Evolutionary conservation across 2,329 filamentous ascomycete species (phyloP).

Genomic region (Rutstroemia sp.): DNA sequence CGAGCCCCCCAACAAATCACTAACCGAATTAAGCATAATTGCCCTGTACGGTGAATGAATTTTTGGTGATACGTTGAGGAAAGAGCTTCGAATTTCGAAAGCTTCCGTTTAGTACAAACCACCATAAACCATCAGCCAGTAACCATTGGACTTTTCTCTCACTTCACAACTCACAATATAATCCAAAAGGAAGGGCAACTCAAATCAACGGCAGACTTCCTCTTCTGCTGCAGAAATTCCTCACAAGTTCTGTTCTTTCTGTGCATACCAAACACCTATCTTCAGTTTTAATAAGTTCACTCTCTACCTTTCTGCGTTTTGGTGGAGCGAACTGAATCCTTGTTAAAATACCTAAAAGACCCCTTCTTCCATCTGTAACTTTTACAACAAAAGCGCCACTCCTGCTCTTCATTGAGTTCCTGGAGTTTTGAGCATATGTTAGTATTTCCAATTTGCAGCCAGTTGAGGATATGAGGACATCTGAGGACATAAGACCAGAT

Average conservation of each 20-base stretch:
- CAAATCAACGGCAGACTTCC: background rate
- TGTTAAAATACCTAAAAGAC: conserved; percentile 1
- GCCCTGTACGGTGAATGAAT: conserved; percentile 6
- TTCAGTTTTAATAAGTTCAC: background rate
- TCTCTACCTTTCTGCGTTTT: conserved; percentile 11
- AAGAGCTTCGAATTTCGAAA: background rate
- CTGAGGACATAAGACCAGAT: background rate
- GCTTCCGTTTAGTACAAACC: background rate
- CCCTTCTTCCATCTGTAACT: conserved; percentile 2
- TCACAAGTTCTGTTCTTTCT: background rate
- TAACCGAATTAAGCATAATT: conserved; percentile 2
- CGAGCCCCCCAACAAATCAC: conserved; percentile 9
- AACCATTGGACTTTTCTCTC: no score
- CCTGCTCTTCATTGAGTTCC: conserved; percentile 32
- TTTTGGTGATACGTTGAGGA: conserved; percentile 10
- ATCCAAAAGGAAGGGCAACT: background rate
- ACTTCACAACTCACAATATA: background rate
- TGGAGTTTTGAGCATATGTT: conserved; percentile 21
- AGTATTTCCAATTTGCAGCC: conserved; percentile 9
- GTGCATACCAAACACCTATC: background rate
- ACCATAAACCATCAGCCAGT: background rate
- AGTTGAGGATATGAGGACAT: background rate
- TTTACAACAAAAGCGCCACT: conserved; percentile 15
- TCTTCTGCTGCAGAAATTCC: background rate
- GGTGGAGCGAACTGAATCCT: conserved; percentile 8